A percentile compares a stretch with the other conserved stretches of the same genome.
These are phyloP conservation scores for Stachybotrys echinatus DNA, from an alignment of 2,329 filamentous ascomycete species.

Conservation along the genomic window DNA sequence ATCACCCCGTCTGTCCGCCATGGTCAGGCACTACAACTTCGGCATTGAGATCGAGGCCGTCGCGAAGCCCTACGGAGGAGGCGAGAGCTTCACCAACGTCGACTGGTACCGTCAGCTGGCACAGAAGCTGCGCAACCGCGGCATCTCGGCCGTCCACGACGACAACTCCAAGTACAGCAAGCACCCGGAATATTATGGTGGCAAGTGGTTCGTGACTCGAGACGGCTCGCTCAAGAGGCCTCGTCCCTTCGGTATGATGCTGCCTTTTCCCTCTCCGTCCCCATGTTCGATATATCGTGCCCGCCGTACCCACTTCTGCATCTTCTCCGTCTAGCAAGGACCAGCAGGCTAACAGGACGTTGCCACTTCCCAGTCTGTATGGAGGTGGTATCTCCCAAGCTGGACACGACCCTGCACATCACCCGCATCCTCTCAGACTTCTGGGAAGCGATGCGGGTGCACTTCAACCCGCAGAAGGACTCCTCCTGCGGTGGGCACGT, in stretches of 20 bases:
- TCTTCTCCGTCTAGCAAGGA: not conserved
- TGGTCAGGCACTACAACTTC: constrained; percentile 32
- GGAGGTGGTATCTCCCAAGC: constrained; percentile 33
- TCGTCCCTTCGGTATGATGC: constrained; percentile 24
- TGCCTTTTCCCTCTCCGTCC: not conserved
- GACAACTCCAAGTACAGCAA: constrained; percentile 33
- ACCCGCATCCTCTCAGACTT: constrained; percentile 29
- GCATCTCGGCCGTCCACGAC: constrained; percentile 30
- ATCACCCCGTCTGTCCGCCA: constrained; percentile 5
- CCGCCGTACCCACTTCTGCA: not conserved
- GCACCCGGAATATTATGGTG: constrained; percentile 34
- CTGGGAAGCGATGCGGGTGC: constrained; percentile 36
- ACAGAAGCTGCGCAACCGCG: constrained; percentile 30
- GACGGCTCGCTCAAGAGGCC: constrained; percentile 33
- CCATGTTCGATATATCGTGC: not conserved
- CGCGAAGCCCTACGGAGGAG: constrained; percentile 29
- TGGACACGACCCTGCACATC: constrained; percentile 27
- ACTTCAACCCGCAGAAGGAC: constrained; percentile 30
- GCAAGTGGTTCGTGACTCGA: constrained; percentile 35
- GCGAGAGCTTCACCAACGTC: constrained; percentile 29
- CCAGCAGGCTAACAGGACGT: constrained; percentile 3
- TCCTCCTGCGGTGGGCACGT: constrained; percentile 32
- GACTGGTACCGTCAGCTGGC: constrained; percentile 35
- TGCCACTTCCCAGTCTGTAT: constrained; percentile 25
- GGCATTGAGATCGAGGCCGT: constrained; percentile 34